phyloP scores from a whole-genome alignment of 257 asterid species.

The Phtheirospermum japonicum region DNA sequence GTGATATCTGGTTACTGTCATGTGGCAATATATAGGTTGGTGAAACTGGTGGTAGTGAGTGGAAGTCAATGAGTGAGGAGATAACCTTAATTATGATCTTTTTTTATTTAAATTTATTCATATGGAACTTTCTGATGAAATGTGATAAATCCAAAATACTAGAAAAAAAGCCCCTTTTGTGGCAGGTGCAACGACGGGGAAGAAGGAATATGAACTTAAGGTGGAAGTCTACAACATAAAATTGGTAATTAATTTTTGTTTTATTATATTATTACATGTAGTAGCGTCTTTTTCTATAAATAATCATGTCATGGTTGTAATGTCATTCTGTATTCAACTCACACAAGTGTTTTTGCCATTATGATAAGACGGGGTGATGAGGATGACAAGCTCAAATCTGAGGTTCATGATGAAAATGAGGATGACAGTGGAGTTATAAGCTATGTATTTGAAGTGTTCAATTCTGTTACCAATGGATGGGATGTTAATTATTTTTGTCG shows the following conservation, averaged over 20 bases:
- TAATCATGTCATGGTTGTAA: not conserved
- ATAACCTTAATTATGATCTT: too few species aligned
- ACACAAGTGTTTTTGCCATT: slow-evolving; percentile 2
- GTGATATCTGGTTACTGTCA: not conserved
- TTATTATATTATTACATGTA: too few species aligned
- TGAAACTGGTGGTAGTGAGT: slow-evolving; percentile 66
- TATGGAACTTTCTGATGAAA: too few species aligned
- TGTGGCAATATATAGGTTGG: slow-evolving; percentile 48
- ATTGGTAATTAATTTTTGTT: slow-evolving; percentile 51
- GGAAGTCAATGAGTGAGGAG: too few species aligned
- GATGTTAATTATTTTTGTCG: slow-evolving; percentile 14
- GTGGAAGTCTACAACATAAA: slow-evolving; percentile 66
- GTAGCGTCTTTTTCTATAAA: not conserved
- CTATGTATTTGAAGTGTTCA: not conserved
- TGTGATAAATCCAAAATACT: too few species aligned
- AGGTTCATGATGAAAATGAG: slow-evolving; percentile 48
- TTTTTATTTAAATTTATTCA: too few species aligned
- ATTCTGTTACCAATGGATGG: not conserved
- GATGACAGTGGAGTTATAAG: slow-evolving; percentile 66
- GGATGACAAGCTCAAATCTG: slow-evolving; percentile 80
- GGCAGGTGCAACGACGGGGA: slow-evolving; percentile 52
- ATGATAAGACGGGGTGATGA: slow-evolving; percentile 54
- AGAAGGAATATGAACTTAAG: slow-evolving; percentile 49
- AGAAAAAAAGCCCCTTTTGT: too few species aligned
- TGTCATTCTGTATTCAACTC: not conserved